phyloP scores from a whole-genome alignment of 305 asterid species.

The Plantago coronopus region DNA sequence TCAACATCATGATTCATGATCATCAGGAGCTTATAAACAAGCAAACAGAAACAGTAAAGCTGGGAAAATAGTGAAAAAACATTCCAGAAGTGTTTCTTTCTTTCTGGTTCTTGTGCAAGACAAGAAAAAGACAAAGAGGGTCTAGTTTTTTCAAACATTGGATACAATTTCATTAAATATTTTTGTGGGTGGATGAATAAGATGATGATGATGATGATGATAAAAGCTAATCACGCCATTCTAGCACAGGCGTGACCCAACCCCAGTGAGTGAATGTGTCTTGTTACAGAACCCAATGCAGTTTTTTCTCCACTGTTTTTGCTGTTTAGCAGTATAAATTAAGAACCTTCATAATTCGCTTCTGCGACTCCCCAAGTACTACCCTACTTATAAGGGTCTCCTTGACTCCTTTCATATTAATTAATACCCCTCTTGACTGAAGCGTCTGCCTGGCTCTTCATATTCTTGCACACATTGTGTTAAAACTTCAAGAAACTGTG shows the following conservation, averaged over 20 bases:
- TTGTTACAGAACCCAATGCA: slow-evolving; percentile 41
- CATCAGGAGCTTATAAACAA: background rate
- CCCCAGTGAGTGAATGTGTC: slow-evolving; percentile 17
- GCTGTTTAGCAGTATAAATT: background rate
- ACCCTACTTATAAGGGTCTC: background rate
- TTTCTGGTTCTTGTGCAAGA: slow-evolving; percentile 4
- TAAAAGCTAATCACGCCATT: slow-evolving; percentile 42
- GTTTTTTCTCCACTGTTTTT: slow-evolving; percentile 1
- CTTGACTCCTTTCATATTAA: slow-evolving; percentile 7
- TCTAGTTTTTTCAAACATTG: too few species aligned
- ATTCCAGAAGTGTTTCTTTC: slow-evolving; percentile 9
- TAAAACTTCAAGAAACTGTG: too few species aligned
- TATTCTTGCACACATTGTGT: too few species aligned
- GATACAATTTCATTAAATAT: too few species aligned
- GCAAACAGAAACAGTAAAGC: background rate
- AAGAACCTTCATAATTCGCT: slow-evolving; percentile 14
- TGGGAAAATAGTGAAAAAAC: background rate
- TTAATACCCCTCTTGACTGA: too few species aligned
- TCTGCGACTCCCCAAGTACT: background rate
- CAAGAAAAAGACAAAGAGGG: background rate
- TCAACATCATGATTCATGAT: too few species aligned
- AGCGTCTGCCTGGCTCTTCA: too few species aligned
- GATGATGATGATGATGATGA: background rate
- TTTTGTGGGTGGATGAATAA: too few species aligned
- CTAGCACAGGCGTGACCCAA: slow-evolving; percentile 54